Evolutionary conservation across 2,329 filamentous ascomycete genomes (phyloP).

Genomic region (Alternaria arborescens): DNA sequence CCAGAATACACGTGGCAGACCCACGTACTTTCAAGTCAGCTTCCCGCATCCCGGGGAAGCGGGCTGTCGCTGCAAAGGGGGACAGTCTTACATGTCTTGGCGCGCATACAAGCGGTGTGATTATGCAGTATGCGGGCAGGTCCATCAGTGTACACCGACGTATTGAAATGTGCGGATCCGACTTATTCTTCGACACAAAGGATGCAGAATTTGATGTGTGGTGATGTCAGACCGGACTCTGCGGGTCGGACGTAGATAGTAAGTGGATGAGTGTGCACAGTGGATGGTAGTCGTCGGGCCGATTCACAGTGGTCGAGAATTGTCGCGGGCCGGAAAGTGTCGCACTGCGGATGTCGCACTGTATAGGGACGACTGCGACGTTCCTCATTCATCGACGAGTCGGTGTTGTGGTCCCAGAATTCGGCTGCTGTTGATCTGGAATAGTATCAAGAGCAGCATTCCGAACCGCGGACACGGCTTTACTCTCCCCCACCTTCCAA

Average conservation of each 20-base stretch:
- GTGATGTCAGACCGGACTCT: conserved; percentile 8
- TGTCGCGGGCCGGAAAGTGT: conserved; percentile 1
- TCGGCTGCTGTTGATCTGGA: conserved; percentile 19
- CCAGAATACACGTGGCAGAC: conserved; percentile 24
- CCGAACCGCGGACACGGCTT: conserved; percentile 53
- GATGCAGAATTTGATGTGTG: not conserved
- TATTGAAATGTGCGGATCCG: conserved; percentile 2
- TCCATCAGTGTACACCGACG: conserved; percentile 12
- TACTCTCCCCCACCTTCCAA: conserved; percentile 54
- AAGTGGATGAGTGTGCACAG: not conserved
- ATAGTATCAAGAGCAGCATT: conserved; percentile 39
- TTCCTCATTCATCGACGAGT: conserved; percentile 2
- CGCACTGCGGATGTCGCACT: not conserved
- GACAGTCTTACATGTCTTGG: conserved; percentile 18
- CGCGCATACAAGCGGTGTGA: conserved; percentile 39
- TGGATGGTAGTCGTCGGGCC: not conserved
- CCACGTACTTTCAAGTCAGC: conserved; percentile 19
- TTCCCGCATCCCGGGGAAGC: conserved; percentile 36
- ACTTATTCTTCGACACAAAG: not conserved
- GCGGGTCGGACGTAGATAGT: not conserved
- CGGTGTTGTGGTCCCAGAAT: conserved; percentile 21
- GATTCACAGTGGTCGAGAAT: not conserved
- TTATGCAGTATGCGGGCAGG: conserved; percentile 34
- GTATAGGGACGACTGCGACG: not conserved
- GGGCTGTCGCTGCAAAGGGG: conserved; percentile 12